These are phyloP conservation scores for Leccinum subrobustum DNA, from an alignment of 1,284 basidiomycete genomes.

Conservation along the genomic window DNA sequence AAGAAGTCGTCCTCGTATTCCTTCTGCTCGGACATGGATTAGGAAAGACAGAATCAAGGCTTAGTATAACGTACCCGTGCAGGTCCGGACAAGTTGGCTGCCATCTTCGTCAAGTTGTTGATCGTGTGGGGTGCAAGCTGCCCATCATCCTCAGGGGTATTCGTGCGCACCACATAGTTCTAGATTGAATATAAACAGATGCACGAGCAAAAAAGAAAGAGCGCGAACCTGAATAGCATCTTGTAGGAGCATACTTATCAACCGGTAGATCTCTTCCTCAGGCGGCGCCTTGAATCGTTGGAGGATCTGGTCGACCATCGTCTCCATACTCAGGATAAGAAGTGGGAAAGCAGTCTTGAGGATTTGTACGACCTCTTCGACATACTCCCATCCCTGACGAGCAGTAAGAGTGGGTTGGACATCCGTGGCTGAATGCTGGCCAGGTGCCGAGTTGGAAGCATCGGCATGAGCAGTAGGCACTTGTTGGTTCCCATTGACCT, in stretches of 20 bases:
- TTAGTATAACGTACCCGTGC: slow-evolving; percentile 52
- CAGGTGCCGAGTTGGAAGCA: slow-evolving; percentile 15
- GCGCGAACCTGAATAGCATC: slow-evolving; percentile 64
- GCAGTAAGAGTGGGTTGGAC: slow-evolving; percentile 40
- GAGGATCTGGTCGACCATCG: slow-evolving; percentile 94
- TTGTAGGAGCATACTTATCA: slow-evolving; percentile 81
- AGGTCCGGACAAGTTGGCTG: slow-evolving; percentile 63
- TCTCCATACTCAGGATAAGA: slow-evolving; percentile 93
- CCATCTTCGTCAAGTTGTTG: slow-evolving; percentile 71
- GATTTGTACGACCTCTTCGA: slow-evolving; percentile 94
- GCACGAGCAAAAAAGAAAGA: background rate
- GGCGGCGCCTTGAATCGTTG: slow-evolving; percentile 88
- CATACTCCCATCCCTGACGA: slow-evolving; percentile 85
- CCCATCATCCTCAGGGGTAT: slow-evolving; percentile 74
- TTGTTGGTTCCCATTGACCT: slow-evolving; percentile 27
- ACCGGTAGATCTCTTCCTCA: slow-evolving; percentile 95
- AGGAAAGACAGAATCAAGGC: background rate
- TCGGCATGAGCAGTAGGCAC: slow-evolving; percentile 16
- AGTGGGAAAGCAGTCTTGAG: slow-evolving; percentile 97
- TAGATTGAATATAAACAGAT: slow-evolving; percentile 29
- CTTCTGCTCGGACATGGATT: slow-evolving; percentile 46
- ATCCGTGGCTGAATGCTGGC: slow-evolving; percentile 31
- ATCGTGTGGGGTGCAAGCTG: slow-evolving; percentile 59
- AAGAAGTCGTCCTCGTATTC: slow-evolving; percentile 95
- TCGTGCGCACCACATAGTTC: slow-evolving; percentile 74